Evolutionary conservation across 208 protist genomes (phyloP), one percentile per base, ranked within the genome.

Genomic region (Leishmania mexicana): DNA sequence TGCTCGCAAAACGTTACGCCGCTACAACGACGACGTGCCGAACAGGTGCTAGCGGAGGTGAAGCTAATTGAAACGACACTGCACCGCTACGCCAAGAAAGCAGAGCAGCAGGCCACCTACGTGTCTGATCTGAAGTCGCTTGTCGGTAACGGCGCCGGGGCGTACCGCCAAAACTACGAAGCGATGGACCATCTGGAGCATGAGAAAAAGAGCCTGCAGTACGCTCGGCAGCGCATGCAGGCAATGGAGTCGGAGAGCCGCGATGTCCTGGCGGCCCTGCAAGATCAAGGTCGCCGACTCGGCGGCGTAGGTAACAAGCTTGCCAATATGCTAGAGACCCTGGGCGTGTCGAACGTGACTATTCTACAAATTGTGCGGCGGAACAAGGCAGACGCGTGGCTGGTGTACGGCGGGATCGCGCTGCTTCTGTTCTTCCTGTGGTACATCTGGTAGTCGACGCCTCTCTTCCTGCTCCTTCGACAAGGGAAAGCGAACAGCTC

Each of bases 271-370:
- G 81, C 89, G 49, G 91, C 89, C 42, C 77, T 97, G 58, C 88
- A 90, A 79, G 88, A 81, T 35, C 94, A 97, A 76, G 91, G 92
- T 5, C 42, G 83, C 28, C 89, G 90, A 28, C 83, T 97, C 17
- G 89, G 91, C 28, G 89, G 90, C 15, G 80, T 91, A 0, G 89
- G 88, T 0, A 86, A 87, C 76, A 94, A 93, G 54, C 80, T 95
- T 35, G 88, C 83, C 5, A 84, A 91, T 76, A 45, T 97, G 75
- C 81, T 97, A 49, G 94, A 97, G 80, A 90, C 94, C 76, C 62
- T 97, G 38, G 94, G 92, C 2, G 87, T 97, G 38, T 93, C 94
- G 13, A 96, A 97, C 82, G 93, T 86, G 42, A 95, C 92, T 0
- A 88, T 96, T 76, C 49, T 92, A 54, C 91, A 95, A 35, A 93